Evolutionary conservation across 495 filamentous ascomycete species (phyloP).

Genomic region (Bryoglossum gracile): DNA sequence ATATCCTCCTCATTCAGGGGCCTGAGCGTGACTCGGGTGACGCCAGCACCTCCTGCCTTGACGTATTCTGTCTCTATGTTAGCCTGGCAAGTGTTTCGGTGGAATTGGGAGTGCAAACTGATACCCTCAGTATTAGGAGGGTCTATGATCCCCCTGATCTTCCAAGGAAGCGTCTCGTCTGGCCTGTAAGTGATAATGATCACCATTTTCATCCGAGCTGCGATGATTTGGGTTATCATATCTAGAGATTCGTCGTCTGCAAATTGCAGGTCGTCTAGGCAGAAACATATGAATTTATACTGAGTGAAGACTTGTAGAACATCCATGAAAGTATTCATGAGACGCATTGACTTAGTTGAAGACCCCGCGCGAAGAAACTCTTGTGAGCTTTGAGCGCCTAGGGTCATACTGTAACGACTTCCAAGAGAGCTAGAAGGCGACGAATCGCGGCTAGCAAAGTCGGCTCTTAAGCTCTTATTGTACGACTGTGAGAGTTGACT

Average conservation of each 20-base stretch:
- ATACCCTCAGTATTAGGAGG: slow-evolving; percentile 41
- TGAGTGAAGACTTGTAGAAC: slow-evolving; percentile 71
- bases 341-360: slow-evolving; percentile 64
- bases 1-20: slow-evolving; percentile 70
- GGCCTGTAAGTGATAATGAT: slow-evolving; percentile 62
- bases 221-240: slow-evolving; percentile 65
- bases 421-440: slow-evolving; percentile 19
- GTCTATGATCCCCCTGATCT: slow-evolving; percentile 38
- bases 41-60: slow-evolving; percentile 24
- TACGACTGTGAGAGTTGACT: slow-evolving; percentile 15
- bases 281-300: slow-evolving; percentile 74
- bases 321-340: slow-evolving; percentile 79
- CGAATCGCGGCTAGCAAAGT: slow-evolving; percentile 16
- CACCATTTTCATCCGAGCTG: slow-evolving; percentile 65
- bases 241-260: slow-evolving; percentile 81
- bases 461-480: slow-evolving; percentile 22
- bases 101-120: slow-evolving; percentile 20
- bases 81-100: slow-evolving; percentile 6
- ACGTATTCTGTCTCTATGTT: slow-evolving; percentile 19
- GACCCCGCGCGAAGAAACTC: slow-evolving; percentile 66
- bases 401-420: slow-evolving; percentile 19
- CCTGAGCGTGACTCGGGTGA: slow-evolving; percentile 57
- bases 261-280: slow-evolving; percentile 79
- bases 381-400: slow-evolving; percentile 46
- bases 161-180: slow-evolving; percentile 42